Evolutionary conservation across 2,329 filamentous ascomycete species (phyloP).

Genomic region (Alternaria solani): DNA sequence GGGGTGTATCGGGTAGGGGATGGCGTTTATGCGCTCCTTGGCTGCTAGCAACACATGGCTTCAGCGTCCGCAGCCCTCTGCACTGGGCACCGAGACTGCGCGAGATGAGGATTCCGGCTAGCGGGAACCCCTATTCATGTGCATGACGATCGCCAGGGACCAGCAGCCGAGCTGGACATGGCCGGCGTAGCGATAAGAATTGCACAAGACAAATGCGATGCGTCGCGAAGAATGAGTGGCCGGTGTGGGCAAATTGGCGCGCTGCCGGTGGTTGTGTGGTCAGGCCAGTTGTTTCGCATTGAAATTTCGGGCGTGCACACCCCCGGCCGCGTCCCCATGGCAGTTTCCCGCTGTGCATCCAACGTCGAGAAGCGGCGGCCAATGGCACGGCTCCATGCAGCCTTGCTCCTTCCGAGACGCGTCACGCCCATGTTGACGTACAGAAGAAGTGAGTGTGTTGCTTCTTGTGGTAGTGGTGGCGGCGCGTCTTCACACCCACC

Average conservation of each 20-base stretch:
- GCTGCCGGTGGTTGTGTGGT: conserved; percentile 6
- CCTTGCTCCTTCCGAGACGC: conserved; percentile 1
- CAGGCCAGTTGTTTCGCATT: conserved; percentile 15
- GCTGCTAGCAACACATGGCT: conserved; percentile 7
- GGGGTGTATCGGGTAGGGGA: conserved; percentile 11
- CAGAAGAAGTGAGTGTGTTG: background rate
- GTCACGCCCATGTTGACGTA: conserved; percentile 1
- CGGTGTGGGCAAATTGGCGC: conserved; percentile 9
- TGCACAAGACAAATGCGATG: background rate
- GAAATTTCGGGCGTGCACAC: conserved; percentile 7
- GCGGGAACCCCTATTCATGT: conserved; percentile 15
- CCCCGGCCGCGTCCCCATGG: conserved; percentile 3
- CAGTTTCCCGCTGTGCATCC: conserved; percentile 9
- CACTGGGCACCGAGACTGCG: conserved; percentile 13
- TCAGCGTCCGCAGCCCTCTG: conserved; percentile 14
- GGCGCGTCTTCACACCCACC: background rate
- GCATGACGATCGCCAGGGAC: conserved; percentile 1
- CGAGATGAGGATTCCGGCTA: conserved; percentile 23
- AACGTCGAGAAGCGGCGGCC: conserved; percentile 9
- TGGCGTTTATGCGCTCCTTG: conserved; percentile 23
- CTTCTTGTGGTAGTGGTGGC: background rate
- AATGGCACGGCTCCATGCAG: background rate
- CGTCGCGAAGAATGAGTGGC: background rate
- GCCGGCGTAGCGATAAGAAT: conserved; percentile 1
- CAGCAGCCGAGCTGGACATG: conserved; percentile 6